These are phyloP conservation scores for Anthracocystis setariae DNA, from an alignment of 1,284 basidiomycete species.

Conservation along the genomic window DNA sequence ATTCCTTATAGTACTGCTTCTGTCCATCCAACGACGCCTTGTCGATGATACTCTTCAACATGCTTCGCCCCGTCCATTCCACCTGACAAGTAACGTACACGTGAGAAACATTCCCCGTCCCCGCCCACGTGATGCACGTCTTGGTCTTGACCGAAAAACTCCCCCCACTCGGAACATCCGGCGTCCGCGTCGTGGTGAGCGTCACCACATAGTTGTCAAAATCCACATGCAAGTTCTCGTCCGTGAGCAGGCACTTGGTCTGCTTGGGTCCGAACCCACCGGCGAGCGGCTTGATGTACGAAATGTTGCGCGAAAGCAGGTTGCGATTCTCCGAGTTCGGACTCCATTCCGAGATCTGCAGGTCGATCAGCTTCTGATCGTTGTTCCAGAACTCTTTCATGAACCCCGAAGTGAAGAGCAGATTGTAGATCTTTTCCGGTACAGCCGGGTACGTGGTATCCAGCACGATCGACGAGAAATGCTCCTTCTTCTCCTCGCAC, in stretches of 20 bases:
- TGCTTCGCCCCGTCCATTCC: constrained; percentile 95
- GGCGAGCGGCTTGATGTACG: constrained; percentile 92
- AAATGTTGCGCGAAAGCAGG: constrained; percentile 83
- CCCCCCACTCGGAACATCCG: constrained; percentile 91
- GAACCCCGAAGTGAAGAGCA: constrained; percentile 96
- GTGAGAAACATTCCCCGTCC: constrained; percentile 75
- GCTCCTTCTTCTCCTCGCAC: constrained; percentile 78
- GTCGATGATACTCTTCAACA: constrained; percentile 96
- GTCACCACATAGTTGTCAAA: constrained; percentile 85
- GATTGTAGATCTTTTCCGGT: constrained; percentile 92
- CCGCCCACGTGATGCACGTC: constrained; percentile 94
- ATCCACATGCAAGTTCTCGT: constrained; percentile 83
- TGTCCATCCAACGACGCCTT: constrained; percentile 93
- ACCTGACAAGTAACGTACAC: constrained; percentile 89
- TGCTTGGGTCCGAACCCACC: constrained; percentile 90
- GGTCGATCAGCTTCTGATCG: constrained; percentile 81
- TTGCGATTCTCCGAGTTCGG: constrained; percentile 73
- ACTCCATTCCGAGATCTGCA: constrained; percentile 62
- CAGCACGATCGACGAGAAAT: constrained; percentile 80
- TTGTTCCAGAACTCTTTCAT: constrained; percentile 90
- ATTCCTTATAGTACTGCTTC: constrained; percentile 83
- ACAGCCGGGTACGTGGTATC: constrained; percentile 84
- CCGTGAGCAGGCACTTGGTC: constrained; percentile 91
- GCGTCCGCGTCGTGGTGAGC: constrained; percentile 89
- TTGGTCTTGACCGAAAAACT: constrained; percentile 92